Evolutionary conservation across 306 rosid genomes (phyloP).

Genomic region (Trichosanthes truncata): DNA sequence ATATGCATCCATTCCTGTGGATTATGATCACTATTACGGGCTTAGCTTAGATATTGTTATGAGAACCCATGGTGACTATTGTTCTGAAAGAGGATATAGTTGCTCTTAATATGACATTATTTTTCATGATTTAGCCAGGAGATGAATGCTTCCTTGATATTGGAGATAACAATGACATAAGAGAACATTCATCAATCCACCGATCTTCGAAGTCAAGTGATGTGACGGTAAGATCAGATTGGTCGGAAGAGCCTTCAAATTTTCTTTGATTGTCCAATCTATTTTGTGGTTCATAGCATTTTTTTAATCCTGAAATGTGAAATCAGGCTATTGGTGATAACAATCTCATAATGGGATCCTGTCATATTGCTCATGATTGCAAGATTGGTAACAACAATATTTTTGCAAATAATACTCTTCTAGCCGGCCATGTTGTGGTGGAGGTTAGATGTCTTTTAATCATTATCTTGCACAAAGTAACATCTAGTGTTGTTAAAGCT

Average conservation of each 20-base stretch:
- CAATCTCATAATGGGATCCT: slow-evolving; percentile 94
- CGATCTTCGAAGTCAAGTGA: slow-evolving; percentile 78
- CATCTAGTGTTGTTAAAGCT: neutral
- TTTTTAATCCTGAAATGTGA: neutral
- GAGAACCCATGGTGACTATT: slow-evolving; percentile 4
- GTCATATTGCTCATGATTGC: slow-evolving; percentile 97
- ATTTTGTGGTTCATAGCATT: neutral
- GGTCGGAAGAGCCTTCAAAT: neutral
- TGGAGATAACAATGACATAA: slow-evolving; percentile 79
- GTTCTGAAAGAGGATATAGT: neutral
- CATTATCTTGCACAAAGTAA: neutral
- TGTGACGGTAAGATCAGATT: slow-evolving; percentile 45
- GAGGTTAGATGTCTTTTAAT: slow-evolving; percentile 45
- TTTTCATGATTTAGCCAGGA: slow-evolving; percentile 44
- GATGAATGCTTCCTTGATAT: slow-evolving; percentile 78
- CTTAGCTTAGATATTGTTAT: slow-evolving; percentile 1
- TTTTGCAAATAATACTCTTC: slow-evolving; percentile 79
- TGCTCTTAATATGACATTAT: slow-evolving; percentile 2
- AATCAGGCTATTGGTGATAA: slow-evolving; percentile 71
- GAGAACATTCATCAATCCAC: slow-evolving; percentile 78
- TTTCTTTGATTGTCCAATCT: neutral
- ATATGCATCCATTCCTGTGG: neutral
- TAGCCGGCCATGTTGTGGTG: slow-evolving; percentile 85
- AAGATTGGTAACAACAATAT: slow-evolving; percentile 69
- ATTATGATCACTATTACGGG: neutral